These are phyloP conservation scores for Miscanthus lutarioriparius DNA, from an alignment of 176 grass and related monocot genomes.

Conservation along the genomic window DNA sequence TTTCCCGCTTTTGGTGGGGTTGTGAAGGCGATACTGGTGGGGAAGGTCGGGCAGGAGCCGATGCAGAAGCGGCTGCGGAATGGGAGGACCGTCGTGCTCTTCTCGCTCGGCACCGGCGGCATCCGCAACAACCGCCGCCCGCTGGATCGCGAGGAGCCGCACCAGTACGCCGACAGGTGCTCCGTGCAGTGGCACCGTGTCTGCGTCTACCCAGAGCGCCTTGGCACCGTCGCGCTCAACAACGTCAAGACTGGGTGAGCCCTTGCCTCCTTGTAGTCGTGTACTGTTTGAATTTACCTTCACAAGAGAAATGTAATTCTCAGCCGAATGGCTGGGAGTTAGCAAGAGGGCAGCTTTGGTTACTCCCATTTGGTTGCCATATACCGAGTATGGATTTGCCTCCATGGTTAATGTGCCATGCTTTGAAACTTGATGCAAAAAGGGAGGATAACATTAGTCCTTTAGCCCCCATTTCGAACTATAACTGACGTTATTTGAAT, in stretches of 20 bases:
- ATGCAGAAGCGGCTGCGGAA: constrained; percentile 65
- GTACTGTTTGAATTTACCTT: neutral
- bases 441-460: neutral
- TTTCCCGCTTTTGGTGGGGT: neutral
- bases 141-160: constrained; percentile 66
- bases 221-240: constrained; percentile 56
- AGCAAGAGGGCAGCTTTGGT: constrained; percentile 8
- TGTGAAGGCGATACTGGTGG: constrained; percentile 72
- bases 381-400: neutral
- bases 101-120: constrained; percentile 87
- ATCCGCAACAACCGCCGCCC: constrained; percentile 95
- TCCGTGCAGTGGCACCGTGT: constrained; percentile 98
- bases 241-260: constrained; percentile 78
- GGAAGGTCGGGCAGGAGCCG: constrained; percentile 84
- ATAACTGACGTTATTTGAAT: neutral
- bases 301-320: neutral
- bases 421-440: constrained; percentile 8
- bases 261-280: neutral
- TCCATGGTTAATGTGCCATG: neutral
- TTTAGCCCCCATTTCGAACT: neutral
- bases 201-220: constrained; percentile 57
- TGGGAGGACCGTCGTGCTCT: constrained; percentile 60
- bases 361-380: neutral
- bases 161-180: constrained; percentile 73
- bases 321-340: neutral